These are phyloP conservation scores for Niveomyces coronatus DNA, from an alignment of 2,329 filamentous ascomycete genomes.

Conservation along the genomic window DNA sequence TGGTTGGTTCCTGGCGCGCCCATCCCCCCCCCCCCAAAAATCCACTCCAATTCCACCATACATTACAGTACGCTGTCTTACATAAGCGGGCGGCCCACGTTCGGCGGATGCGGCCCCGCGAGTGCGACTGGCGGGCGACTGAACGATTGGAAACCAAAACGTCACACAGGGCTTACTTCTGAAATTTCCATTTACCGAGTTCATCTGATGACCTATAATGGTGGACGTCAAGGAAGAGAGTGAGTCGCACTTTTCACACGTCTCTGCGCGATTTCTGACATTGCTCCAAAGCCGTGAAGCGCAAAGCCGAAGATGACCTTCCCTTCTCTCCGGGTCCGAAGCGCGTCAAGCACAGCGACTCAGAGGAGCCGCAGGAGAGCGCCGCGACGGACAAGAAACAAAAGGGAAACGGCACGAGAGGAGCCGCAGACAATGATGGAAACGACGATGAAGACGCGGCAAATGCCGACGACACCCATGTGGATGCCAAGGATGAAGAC, in stretches of 20 bases:
- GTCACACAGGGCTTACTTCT: background rate
- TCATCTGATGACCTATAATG: slow-evolving; percentile 13
- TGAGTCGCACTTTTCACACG: slow-evolving; percentile 14
- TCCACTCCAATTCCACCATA: too few relatives aligned
- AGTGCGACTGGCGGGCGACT: too few relatives aligned
- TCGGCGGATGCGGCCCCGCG: slow-evolving; percentile 2
- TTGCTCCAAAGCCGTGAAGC: slow-evolving; percentile 45
- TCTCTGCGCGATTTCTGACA: slow-evolving; percentile 5
- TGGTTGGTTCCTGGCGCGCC: slow-evolving; percentile 2
- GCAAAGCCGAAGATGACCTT: slow-evolving; percentile 61
- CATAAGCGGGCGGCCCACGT: too few relatives aligned
- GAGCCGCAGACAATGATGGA: background rate
- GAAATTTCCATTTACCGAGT: background rate
- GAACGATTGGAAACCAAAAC: too few relatives aligned
- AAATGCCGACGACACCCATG: background rate
- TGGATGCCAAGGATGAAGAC: slow-evolving; percentile 4
- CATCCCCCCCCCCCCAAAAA: too few relatives aligned
- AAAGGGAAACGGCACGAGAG: background rate
- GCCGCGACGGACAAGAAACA: background rate
- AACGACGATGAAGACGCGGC: background rate
- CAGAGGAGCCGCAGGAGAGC: slow-evolving; percentile 12
- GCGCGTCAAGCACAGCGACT: slow-evolving; percentile 46
- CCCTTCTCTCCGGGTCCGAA: slow-evolving; percentile 53
- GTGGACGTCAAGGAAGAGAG: slow-evolving; percentile 29
- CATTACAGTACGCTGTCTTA: too few relatives aligned